Conservation (phyloP, 257 asterid species). For the Parsonsia alboflavescens region DNA sequence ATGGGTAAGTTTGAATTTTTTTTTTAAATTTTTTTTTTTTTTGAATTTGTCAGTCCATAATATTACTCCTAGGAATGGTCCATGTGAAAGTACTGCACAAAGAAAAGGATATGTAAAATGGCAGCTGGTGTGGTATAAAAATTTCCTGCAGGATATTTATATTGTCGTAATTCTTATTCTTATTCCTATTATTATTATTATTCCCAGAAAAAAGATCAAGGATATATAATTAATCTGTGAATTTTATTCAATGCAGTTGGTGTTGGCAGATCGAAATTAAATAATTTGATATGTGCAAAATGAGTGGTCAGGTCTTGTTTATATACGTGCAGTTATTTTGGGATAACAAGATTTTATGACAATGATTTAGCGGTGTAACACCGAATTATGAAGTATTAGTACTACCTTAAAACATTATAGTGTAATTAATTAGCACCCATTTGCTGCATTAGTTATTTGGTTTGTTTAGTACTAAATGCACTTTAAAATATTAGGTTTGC, state of each 20-base stretch:
- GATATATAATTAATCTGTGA: background rate
- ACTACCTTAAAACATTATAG: background rate
- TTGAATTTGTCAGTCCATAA: constrained; percentile 28
- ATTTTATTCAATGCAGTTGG: constrained; percentile 50
- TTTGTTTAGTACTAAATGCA: background rate
- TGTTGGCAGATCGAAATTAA: constrained; percentile 53
- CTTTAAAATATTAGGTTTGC: background rate
- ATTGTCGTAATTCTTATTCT: constrained; percentile 19
- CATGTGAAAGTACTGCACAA: constrained; percentile 40
- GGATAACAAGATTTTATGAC: background rate
- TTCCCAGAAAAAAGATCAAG: background rate
- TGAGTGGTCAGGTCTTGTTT: constrained; percentile 44
- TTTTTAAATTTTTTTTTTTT: background rate
- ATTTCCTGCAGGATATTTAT: constrained; percentile 17
- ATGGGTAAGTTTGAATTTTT: constrained; percentile 56
- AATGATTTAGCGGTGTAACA: too few relatives aligned
- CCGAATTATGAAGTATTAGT: too few relatives aligned
- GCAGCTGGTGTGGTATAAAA: constrained; percentile 40
- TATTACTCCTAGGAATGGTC: constrained; percentile 39
- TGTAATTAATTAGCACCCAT: too few relatives aligned
- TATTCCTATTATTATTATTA: background rate
- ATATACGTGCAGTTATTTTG: background rate
- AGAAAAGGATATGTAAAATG: constrained; percentile 31
- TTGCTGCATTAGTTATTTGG: too few relatives aligned
- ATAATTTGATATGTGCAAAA: constrained; percentile 26